Evolutionary conservation across 441 rosid species (phyloP).

Genomic region (Pelargonium australe): DNA sequence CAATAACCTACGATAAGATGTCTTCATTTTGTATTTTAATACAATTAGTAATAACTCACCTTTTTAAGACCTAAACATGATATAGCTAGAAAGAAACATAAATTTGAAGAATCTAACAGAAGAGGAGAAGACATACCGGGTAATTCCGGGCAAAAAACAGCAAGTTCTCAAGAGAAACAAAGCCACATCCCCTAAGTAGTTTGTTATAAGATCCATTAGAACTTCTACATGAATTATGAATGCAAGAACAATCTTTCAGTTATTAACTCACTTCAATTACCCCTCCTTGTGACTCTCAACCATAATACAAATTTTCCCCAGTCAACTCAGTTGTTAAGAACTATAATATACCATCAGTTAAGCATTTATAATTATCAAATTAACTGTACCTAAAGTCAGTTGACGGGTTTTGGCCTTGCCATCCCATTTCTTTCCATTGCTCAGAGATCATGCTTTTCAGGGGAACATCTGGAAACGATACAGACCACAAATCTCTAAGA

Average conservation of each 20-base stretch:
- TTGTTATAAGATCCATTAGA: conserved; percentile 2
- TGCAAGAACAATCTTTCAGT: background rate
- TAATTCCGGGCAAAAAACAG: conserved; percentile 72
- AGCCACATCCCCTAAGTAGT: conserved; percentile 78
- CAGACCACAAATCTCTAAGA: conserved; percentile 67
- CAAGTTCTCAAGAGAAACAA: conserved; percentile 79
- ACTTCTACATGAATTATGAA: background rate
- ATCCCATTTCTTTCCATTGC: conserved; percentile 99
- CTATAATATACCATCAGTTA: too few species aligned
- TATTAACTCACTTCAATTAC: background rate
- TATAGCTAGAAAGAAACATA: background rate
- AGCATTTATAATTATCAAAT: background rate
- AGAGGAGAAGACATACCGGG: conserved; percentile 49
- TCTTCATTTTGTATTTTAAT: conserved; percentile 58
- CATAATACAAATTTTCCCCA: too few species aligned
- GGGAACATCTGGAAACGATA: conserved; percentile 58
- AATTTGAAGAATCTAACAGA: conserved; percentile 10
- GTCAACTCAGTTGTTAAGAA: too few species aligned
- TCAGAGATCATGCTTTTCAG: conserved; percentile 69
- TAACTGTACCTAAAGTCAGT: conserved; percentile 77
- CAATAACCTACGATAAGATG: conserved; percentile 82
- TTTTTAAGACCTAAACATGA: background rate
- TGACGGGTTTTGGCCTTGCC: conserved; percentile 98
- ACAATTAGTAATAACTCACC: conserved; percentile 34
- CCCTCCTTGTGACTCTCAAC: too few species aligned